These are phyloP conservation scores for Crepidotus variabilis DNA, from an alignment of 768 basidiomycete genomes.

Conservation along the genomic window DNA sequence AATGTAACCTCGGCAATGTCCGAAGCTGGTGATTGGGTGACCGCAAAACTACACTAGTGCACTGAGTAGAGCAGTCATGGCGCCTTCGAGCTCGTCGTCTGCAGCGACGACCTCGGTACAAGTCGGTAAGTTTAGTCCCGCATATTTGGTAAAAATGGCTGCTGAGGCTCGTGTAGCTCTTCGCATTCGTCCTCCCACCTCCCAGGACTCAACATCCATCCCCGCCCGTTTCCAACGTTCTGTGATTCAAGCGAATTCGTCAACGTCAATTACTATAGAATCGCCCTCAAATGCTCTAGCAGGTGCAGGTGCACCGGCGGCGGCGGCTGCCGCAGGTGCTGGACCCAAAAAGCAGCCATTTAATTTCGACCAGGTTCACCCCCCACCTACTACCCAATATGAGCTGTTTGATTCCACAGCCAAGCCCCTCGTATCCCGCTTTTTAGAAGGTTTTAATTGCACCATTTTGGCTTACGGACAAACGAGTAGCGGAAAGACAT, in stretches of 20 bases:
- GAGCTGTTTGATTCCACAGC: conserved; percentile 84
- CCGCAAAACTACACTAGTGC: conserved; percentile 18
- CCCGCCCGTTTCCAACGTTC: conserved; percentile 92
- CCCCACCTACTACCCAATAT: conserved; percentile 81
- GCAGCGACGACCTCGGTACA: conserved; percentile 84
- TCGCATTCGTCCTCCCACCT: conserved; percentile 85
- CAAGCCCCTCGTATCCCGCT: conserved; percentile 79
- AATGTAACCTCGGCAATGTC: conserved; percentile 29
- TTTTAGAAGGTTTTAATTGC: conserved; percentile 94
- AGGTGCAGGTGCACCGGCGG: conserved; percentile 46
- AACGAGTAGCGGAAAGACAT: conserved; percentile 94
- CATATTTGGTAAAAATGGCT: conserved; percentile 2
- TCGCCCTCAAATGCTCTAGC: conserved; percentile 49
- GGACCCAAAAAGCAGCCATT: conserved; percentile 80
- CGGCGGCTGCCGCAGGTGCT: conserved; percentile 38
- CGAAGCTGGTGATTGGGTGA: conserved; percentile 30
- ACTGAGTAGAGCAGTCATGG: conserved; percentile 54
- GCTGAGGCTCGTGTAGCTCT: conserved; percentile 49
- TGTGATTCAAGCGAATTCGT: conserved; percentile 74
- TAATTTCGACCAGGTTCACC: conserved; percentile 92
- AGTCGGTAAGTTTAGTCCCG: conserved; percentile 71
- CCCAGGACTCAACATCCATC: conserved; percentile 80
- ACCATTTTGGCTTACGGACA: conserved; percentile 98
- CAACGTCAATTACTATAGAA: conserved; percentile 83
- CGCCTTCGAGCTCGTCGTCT: conserved; percentile 67